phyloP scores from a whole-genome alignment of 2,329 filamentous ascomycete species.

The Hypoxylon sp. region DNA sequence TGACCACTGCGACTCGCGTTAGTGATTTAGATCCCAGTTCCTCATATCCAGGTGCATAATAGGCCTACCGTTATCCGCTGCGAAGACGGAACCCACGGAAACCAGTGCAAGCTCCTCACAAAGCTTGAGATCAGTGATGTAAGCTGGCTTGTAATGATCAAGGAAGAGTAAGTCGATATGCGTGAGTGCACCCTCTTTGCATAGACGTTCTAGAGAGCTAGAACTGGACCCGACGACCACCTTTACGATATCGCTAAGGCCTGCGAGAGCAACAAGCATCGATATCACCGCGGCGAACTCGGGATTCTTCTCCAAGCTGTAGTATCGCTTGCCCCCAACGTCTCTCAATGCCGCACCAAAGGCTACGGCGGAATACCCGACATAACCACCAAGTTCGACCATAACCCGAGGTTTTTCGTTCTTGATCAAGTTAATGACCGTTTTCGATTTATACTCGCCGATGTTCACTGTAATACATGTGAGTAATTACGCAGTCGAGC shows the following conservation, averaged over 20 bases:
- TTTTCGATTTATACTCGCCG: constrained; percentile 77
- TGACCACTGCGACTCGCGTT: constrained; percentile 61
- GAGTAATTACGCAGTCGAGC: too few species aligned
- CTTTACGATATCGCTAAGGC: constrained; percentile 75
- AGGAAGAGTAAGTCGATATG: constrained; percentile 80
- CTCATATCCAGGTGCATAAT: not conserved
- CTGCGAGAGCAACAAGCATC: constrained; percentile 78
- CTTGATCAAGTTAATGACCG: constrained; percentile 75
- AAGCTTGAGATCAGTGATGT: constrained; percentile 79
- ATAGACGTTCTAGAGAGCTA: constrained; percentile 71
- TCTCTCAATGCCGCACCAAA: constrained; percentile 75
- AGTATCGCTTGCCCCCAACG: constrained; percentile 74
- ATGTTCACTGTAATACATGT: constrained; percentile 73
- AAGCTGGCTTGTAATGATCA: constrained; percentile 84
- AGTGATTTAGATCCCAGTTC: not conserved
- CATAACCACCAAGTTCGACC: constrained; percentile 84
- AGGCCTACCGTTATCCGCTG: constrained; percentile 70
- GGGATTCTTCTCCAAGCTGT: constrained; percentile 78
- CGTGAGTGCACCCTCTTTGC: constrained; percentile 63
- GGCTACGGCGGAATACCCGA: constrained; percentile 83
- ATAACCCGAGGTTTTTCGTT: constrained; percentile 74
- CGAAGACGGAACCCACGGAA: constrained; percentile 69
- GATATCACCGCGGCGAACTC: constrained; percentile 78
- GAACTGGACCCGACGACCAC: constrained; percentile 78
- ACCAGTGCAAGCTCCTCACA: constrained; percentile 78